Base-by-base conservation (phyloP, 1,284 basidiomycete genomes). In the Boletus semigastroideus region DNA sequence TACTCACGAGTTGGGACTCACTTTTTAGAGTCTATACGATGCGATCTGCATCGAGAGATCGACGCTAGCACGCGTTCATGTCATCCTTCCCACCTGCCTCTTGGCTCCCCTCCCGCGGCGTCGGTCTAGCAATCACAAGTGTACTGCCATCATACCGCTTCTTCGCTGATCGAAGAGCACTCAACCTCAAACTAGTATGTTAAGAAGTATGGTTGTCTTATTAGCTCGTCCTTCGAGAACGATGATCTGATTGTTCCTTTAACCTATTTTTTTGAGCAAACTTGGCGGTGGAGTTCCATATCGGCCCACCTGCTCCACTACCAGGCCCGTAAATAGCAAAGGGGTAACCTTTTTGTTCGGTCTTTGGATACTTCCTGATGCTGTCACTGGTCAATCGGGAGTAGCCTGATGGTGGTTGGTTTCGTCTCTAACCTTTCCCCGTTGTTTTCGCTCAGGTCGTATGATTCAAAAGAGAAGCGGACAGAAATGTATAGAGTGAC, bases 401-500 rank as follows among this genome's bases (percentile, higher is more conserved):
- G 45, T 36, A 17, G 37, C 37, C 37, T 53, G 42, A 57, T 56
- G 57, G 48, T 51, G 25, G 51, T 63, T 42, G 48, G 28, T 39
- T 46, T 55, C 48, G 50, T 51, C 44, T 42, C 52, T 51, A 38
- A 38, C 46, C 36, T 66, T 59, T 64, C 53, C 39, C 61, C 61
- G 61, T 51, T 53, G 61, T 57, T 54, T 64, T 63, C 62, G 59
- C 54, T 27, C 46, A 17, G 49, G 46, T 56, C 30, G 49, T 52
- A 41, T 48, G 53, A 55, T 55, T 45, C 63, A 68, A 64, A 49
- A 68, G 62, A 68, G 63, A 65, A 65, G 66, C 10, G 30, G 20
- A 53, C 54, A 36, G 31, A 54, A 56, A 65, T 68, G 54, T 59
- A 67, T 62, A 65, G 57, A 65, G 55, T 66, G 54, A 47, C 46